Base-by-base conservation (phyloP, 2,329 filamentous ascomycete genomes). In the Phialocephala subalpina region DNA sequence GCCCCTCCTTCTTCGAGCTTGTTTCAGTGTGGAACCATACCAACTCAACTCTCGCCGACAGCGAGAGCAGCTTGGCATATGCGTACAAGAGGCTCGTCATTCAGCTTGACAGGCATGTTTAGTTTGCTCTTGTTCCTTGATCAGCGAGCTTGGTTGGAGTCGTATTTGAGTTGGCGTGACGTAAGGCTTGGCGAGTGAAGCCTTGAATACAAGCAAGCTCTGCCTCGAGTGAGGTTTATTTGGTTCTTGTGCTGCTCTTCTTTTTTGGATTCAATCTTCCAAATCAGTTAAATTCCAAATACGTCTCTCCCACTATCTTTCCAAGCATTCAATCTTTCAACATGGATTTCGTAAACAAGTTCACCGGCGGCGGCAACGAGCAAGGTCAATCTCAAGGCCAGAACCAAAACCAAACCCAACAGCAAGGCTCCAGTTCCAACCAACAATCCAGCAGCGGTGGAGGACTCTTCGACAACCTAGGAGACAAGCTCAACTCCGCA, bases 401-500 rank as follows among this genome's bases (percentile, higher is more conserved):
- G 53, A 64, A 74, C 62, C 68, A 69, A 60, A 65, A 67, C 58
- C 33, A 49, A 14, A 57, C 63, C 35, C 58, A 65, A 35, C 29
- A 58, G 33, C 29, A 58, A 20, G 52, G 36, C 22, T 56, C 60
- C 64, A 72, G 76, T 58, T 60, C 60, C 64, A 73, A 76, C 58
- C 62, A 70, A 55, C 60, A n/a, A n/a, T n/a, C n/a, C n/a, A n/a
- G n/a, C n/a, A n/a, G 70, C 72, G 73, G 74, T 33, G 65, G 65
- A 2, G 81, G 83, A 64, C 83, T 85, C 77, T 76, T 86, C 58
- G 82, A 85, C 67, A 87, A 89, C 67, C 77, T 94, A 70, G 84
- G 87, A 76, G 85, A 90, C 80, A 93, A 92, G 82, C 60, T 94
- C 66, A 92, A 95, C 82, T 77, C 80, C 65, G 83, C 89, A 70